Percentiles rank a stretch among this genome's conserved stretches.
phyloP scores from a whole-genome alignment of 352 stramenopile species.

The Globisporangium takayamanum region DNA sequence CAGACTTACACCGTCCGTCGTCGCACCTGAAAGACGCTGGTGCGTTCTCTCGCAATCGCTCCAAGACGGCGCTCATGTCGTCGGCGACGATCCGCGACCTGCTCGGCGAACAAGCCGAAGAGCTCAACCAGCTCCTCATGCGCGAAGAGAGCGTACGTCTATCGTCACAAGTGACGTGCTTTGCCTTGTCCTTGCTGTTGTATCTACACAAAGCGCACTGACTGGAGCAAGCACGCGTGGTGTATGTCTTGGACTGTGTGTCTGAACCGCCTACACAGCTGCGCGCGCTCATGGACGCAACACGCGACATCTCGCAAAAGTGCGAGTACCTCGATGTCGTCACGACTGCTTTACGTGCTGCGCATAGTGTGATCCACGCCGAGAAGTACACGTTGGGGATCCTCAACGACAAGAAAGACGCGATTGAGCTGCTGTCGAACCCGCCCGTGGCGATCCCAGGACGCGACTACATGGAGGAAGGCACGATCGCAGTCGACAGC shows the following conservation, averaged over 20 bases:
- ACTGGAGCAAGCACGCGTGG: background rate
- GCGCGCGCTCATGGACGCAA: slow-evolving; percentile 53
- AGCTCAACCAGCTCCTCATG: slow-evolving; percentile 38
- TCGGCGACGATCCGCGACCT: slow-evolving; percentile 45
- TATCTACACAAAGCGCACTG: background rate
- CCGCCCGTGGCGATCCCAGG: slow-evolving; percentile 36
- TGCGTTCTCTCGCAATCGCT: slow-evolving; percentile 29
- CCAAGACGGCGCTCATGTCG: slow-evolving; percentile 34
- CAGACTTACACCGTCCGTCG: slow-evolving; percentile 14
- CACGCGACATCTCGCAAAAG: slow-evolving; percentile 50
- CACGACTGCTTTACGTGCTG: slow-evolving; percentile 36
- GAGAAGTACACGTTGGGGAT: slow-evolving; percentile 67
- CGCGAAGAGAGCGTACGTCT: slow-evolving; percentile 44
- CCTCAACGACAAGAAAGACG: slow-evolving; percentile 27
- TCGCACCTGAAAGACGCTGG: background rate
- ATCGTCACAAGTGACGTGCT: too few species aligned
- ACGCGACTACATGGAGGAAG: slow-evolving; percentile 30
- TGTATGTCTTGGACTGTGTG: background rate
- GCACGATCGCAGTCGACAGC: slow-evolving; percentile 46
- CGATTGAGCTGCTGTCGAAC: slow-evolving; percentile 59
- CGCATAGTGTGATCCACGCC: slow-evolving; percentile 43
- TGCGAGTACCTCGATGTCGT: slow-evolving; percentile 48
- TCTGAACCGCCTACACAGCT: slow-evolving; percentile 21
- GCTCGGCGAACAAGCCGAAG: slow-evolving; percentile 42
- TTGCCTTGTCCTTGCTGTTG: too few species aligned